These are phyloP conservation scores for Solanum tacnaense DNA, from an alignment of 257 asterid species.

Conservation along the genomic window DNA sequence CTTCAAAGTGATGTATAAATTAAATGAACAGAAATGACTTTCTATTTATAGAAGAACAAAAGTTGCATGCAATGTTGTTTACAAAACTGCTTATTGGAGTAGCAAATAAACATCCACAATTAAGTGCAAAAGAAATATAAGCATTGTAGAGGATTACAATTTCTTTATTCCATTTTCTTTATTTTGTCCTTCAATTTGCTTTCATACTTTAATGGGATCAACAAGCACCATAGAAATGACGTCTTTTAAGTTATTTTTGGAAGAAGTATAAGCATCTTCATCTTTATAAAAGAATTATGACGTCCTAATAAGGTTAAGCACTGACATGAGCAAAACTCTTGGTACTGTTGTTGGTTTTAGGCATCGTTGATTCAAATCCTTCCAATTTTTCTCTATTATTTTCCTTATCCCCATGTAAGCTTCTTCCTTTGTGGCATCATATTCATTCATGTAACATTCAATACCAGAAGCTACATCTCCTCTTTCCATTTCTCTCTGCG, in stretches of 20 bases:
- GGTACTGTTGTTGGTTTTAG: not conserved
- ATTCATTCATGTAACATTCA: not conserved
- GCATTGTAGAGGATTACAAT: not conserved
- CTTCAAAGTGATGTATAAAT: too few relatives aligned
- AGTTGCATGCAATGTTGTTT: too few relatives aligned
- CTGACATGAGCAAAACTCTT: not conserved
- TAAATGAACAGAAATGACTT: too few relatives aligned
- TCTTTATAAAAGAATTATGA: not conserved
- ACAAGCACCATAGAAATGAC: not conserved
- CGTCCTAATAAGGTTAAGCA: not conserved
- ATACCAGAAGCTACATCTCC: not conserved
- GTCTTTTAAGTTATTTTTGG: not conserved
- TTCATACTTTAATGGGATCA: not conserved
- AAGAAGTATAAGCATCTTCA: not conserved
- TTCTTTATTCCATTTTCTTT: not conserved
- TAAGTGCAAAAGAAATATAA: not conserved
- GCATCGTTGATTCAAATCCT: not conserved
- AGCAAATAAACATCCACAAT: too few relatives aligned
- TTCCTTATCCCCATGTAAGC: not conserved
- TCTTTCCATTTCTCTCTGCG: not conserved
- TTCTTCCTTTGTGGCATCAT: not conserved
- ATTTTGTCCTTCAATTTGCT: too few relatives aligned
- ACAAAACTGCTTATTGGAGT: too few relatives aligned
- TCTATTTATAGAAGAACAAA: too few relatives aligned
- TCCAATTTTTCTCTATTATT: not conserved